Evolutionary conservation across 2,329 filamentous ascomycete genomes (phyloP).

Genomic region (Claviceps africana): DNA sequence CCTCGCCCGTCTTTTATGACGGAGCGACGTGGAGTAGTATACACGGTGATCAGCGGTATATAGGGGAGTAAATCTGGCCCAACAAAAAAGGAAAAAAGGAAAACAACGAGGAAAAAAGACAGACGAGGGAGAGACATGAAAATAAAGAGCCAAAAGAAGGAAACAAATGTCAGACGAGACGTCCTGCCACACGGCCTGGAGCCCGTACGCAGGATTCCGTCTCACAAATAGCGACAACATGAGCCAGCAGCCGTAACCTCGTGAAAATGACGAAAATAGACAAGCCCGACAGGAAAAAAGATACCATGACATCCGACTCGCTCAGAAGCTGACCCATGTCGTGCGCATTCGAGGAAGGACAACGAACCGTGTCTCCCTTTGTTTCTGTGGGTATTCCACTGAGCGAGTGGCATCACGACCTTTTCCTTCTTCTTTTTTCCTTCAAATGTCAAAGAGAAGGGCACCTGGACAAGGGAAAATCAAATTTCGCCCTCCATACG

Average conservation of each 20-base stretch:
- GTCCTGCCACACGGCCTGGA: background rate
- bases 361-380: background rate
- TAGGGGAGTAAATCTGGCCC: background rate
- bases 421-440: background rate
- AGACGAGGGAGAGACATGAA: background rate
- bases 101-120: background rate
- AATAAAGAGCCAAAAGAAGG: background rate
- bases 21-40: conserved; percentile 17
- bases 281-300: conserved; percentile 8
- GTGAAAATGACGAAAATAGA: conserved; percentile 14
- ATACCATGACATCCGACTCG: no score
- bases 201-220: background rate
- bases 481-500: background rate
- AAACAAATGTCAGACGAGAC: conserved; percentile 6
- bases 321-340: background rate
- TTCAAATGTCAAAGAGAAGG: background rate
- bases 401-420: background rate
- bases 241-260: conserved; percentile 21
- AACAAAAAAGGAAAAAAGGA: background rate
- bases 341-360: background rate
- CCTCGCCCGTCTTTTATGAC: conserved; percentile 12
- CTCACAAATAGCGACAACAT: conserved; percentile 17
- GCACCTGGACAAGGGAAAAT: background rate
- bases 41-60: conserved; percentile 14
- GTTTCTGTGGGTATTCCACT: background rate